Conservation (phyloP, 441 rosid species). For the Syzygium syzygioides region DNA sequence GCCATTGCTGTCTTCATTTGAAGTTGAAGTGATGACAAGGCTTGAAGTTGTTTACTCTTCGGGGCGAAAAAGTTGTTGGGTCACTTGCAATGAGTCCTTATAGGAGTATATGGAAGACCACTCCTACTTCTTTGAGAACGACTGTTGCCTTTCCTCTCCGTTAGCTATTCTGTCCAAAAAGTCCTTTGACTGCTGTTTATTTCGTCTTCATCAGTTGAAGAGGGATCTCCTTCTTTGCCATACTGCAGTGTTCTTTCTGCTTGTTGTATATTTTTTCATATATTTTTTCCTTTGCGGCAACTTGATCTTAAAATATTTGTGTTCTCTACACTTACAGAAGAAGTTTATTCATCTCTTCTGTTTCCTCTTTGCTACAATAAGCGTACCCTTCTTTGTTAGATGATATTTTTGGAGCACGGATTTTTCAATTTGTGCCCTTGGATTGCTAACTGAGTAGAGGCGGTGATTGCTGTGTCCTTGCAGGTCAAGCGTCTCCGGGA, state of each 20-base stretch:
- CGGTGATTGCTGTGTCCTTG: not conserved
- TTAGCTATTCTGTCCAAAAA: not conserved
- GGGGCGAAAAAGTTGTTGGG: not conserved
- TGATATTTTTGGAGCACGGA: not conserved
- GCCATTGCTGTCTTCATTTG: not conserved
- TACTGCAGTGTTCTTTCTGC: not conserved
- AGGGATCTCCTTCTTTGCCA: not conserved
- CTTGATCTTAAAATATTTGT: not conserved
- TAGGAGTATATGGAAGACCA: not conserved
- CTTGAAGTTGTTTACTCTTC: not conserved
- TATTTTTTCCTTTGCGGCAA: not conserved
- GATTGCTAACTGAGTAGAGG: not conserved
- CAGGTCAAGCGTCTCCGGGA: conserved; percentile 48
- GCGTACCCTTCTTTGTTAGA: not conserved
- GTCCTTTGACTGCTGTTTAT: not conserved
- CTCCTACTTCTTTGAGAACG: not conserved
- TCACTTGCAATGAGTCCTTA: not conserved
- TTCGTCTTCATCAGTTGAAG: not conserved
- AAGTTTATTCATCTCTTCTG: not conserved
- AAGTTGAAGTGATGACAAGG: not conserved
- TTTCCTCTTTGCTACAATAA: not conserved
- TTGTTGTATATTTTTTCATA: not conserved
- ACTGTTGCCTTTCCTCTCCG: not conserved
- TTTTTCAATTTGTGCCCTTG: not conserved
- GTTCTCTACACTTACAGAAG: not conserved